phyloP scores from a whole-genome alignment of 1,284 basidiomycete species.

The Cutaneotrichosporon arboriforme region DNA sequence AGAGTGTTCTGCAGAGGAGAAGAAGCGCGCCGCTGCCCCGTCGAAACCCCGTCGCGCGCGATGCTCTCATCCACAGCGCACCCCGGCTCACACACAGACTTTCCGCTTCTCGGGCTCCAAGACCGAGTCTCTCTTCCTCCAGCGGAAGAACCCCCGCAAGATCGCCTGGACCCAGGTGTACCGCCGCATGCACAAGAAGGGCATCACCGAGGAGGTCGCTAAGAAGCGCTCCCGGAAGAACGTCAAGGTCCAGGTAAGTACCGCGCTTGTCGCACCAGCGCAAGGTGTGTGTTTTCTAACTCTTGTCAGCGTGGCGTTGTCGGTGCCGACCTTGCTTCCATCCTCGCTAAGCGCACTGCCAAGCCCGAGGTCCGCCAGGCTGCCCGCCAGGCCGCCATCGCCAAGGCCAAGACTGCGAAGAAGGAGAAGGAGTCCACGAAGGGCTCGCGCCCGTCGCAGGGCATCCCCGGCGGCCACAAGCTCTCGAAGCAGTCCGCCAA shows the following conservation, averaged over 20 bases:
- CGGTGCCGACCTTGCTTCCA: slow-evolving; percentile 86
- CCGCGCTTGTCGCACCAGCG: too few relatives aligned
- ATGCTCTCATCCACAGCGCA: background rate
- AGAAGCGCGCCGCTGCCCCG: background rate
- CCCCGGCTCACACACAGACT: slow-evolving; percentile 55
- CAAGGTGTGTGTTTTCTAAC: background rate
- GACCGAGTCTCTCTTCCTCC: slow-evolving; percentile 93
- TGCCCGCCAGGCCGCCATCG: slow-evolving; percentile 74
- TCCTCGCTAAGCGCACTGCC: slow-evolving; percentile 87
- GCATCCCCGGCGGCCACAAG: slow-evolving; percentile 60
- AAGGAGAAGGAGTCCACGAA: slow-evolving; percentile 95
- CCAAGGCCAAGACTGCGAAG: slow-evolving; percentile 90
- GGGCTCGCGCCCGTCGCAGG: slow-evolving; percentile 59
- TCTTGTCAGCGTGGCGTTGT: slow-evolving; percentile 82
- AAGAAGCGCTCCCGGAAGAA: slow-evolving; percentile 98
- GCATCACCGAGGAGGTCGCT: slow-evolving; percentile 95
- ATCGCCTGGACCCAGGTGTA: slow-evolving; percentile 97
- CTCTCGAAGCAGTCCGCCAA: slow-evolving; percentile 95
- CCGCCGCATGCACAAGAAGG: slow-evolving; percentile 99
- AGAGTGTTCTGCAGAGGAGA: slow-evolving; percentile 1
- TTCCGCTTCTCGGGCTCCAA: slow-evolving; percentile 89
- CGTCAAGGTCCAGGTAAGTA: slow-evolving; percentile 70
- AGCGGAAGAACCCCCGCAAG: slow-evolving; percentile 99
- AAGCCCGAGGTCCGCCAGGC: slow-evolving; percentile 78
- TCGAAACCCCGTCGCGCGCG: background rate